phyloP scores from a whole-genome alignment of 768 basidiomycete genomes.

The Suillus placidus region DNA sequence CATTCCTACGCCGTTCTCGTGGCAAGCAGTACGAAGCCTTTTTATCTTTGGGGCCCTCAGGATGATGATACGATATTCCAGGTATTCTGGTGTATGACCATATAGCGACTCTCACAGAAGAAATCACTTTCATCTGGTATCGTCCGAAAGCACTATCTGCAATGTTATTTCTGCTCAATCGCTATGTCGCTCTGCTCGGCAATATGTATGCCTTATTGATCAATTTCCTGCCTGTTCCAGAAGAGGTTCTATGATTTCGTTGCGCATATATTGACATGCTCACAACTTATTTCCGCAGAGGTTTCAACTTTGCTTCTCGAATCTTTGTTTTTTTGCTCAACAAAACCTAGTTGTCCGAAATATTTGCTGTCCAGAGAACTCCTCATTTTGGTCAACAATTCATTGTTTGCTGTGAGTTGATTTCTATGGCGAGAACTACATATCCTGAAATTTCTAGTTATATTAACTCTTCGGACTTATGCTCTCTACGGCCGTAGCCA shows the following conservation, averaged over 20 bases:
- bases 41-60: neutral
- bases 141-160: constrained; percentile 41
- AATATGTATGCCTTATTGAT: constrained; percentile 34
- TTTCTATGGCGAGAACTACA: neutral
- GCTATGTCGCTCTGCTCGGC: constrained; percentile 50
- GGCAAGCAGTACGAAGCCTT: constrained; percentile 6
- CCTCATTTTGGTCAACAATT: constrained; percentile 48
- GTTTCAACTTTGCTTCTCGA: neutral
- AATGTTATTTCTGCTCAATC: constrained; percentile 51
- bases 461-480: constrained; percentile 50
- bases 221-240: constrained; percentile 27
- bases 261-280: neutral
- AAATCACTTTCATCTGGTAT: constrained; percentile 49
- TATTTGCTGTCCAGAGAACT: constrained; percentile 45
- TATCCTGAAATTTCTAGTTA: constrained; percentile 30
- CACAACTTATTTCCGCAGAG: constrained; percentile 4
- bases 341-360: constrained; percentile 38
- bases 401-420: constrained; percentile 46
- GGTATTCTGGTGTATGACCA: constrained; percentile 35
- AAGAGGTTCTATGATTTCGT: neutral
- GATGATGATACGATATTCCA: constrained; percentile 10
- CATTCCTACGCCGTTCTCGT: constrained; percentile 4
- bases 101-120: constrained; percentile 33
- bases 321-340: neutral
- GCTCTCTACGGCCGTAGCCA: constrained; percentile 51